Conservation (phyloP, 164 flowering plant genomes). For the Protea cynaroides region DNA sequence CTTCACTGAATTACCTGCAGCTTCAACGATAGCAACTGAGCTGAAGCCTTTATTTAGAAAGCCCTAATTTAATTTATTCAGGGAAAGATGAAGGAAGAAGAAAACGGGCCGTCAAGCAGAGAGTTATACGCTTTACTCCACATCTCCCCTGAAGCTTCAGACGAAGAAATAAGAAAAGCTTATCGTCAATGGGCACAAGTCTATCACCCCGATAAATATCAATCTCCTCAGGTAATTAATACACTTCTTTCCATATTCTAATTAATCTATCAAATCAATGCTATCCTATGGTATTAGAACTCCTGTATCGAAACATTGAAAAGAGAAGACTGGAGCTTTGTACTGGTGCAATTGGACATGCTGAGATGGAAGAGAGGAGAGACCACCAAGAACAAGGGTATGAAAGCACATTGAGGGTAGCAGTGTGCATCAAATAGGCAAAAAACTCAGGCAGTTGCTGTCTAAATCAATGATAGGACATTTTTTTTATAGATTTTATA, state of each 20-base stretch:
- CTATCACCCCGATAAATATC: slow-evolving; percentile 95
- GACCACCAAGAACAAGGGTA: too few species aligned
- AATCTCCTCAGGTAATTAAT: slow-evolving; percentile 49
- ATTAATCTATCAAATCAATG: neutral
- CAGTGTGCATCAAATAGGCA: too few species aligned
- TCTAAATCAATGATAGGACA: too few species aligned
- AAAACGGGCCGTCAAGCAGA: slow-evolving; percentile 35
- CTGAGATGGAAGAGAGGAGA: too few species aligned
- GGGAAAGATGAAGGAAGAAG: slow-evolving; percentile 37
- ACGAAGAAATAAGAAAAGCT: slow-evolving; percentile 88
- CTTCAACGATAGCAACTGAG: neutral
- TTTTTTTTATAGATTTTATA: too few species aligned
- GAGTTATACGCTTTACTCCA: slow-evolving; percentile 87
- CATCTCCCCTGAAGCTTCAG: slow-evolving; percentile 88
- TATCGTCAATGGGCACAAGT: slow-evolving; percentile 97
- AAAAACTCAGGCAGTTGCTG: too few species aligned
- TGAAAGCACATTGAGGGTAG: too few species aligned
- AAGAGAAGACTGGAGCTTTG: too few species aligned
- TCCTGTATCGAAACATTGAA: too few species aligned
- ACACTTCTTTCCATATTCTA: neutral
- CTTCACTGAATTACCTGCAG: neutral
- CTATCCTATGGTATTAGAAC: too few species aligned
- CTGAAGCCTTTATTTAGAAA: too few species aligned
- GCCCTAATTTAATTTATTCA: neutral
- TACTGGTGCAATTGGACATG: too few species aligned